These are phyloP conservation scores for Tylopilus sp. DNA, from an alignment of 768 basidiomycete species.

Conservation along the genomic window DNA sequence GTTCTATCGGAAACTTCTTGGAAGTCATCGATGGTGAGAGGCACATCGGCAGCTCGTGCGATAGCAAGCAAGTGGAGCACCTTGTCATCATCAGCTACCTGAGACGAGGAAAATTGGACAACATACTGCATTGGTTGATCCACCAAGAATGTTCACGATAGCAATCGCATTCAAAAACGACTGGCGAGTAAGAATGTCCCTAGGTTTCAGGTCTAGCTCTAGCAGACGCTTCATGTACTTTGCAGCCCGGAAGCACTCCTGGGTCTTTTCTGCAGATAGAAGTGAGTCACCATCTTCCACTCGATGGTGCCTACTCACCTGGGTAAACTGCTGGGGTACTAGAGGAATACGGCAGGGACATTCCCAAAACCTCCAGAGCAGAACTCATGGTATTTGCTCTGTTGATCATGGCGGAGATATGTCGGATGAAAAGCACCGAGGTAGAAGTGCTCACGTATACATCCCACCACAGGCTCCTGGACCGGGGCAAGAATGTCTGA, in stretches of 20 bases:
- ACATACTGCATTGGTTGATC: constrained; percentile 82
- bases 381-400: constrained; percentile 89
- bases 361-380: constrained; percentile 77
- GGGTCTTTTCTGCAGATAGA: constrained; percentile 58
- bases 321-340: constrained; percentile 73
- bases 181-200: constrained; percentile 63
- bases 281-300: background rate
- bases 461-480: constrained; percentile 85
- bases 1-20: constrained; percentile 75
- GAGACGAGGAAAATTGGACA: background rate
- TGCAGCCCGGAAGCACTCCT: constrained; percentile 79
- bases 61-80: constrained; percentile 83
- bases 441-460: constrained; percentile 57
- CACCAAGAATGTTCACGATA: constrained; percentile 75
- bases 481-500: constrained; percentile 82
- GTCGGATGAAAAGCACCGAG: background rate
- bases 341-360: constrained; percentile 78
- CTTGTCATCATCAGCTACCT: constrained; percentile 33
- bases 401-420: background rate
- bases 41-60: constrained; percentile 73
- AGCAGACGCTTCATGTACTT: constrained; percentile 72
- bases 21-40: constrained; percentile 83
- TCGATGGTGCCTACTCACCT: constrained; percentile 35
- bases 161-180: constrained; percentile 84
- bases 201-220: constrained; percentile 80